Evolutionary conservation across 2,329 filamentous ascomycete species (phyloP), one percentile per base, ranked within the genome.

Genomic region (Exophiala phaeomuriformis): DNA sequence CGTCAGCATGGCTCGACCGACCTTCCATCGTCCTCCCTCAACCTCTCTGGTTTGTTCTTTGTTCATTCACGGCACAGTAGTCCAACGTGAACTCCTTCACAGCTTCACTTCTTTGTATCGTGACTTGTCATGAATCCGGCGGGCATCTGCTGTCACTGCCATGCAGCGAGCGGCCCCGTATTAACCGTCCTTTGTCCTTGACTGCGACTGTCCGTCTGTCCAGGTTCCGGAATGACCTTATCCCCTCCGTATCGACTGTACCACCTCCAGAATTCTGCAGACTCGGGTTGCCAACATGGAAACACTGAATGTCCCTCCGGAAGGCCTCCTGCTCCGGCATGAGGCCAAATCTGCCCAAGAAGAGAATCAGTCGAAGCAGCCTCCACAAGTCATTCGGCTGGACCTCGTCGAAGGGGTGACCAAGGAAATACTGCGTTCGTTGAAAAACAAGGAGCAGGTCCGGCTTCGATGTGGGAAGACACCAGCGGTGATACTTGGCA

Each of bases 401-500:
- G 71, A 73, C 55, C 64, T 77, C 52, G 65, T 69, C 29, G 70
- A 73, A 63, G 68, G 58, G 50, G 71, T 72, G 40, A 67, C 75
- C 46, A 68, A 74, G 54, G 73, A 76, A 46, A 66, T 77, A 31
- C 68, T 77, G 32, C 68, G 71, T 51, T 68, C 64, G 53, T 66
- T 76, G 31, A 67, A 68, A 45, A 66, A 69, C 39, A 69, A 72
- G 48, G 67, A 74, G 55, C 67, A 70, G 50, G 72, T 71, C 60
- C 68, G 69, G 61, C 62, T 77, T 47, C 71, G 72, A 39, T 69
- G 75, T 54, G 75, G 75, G 30, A 76, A 75, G 64, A 68, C 71
- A 57, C 69, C 79, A 68, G 75, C 76, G 65, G 73, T 84, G 56
- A 76, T 77, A 62, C 78, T 77, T 63, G 80, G 77, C 59, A 75